Percentiles rank a stretch among this genome's conserved stretches.
Conservation (phyloP, 192 early-diverging fungal genomes). For the Umbelopsis sp. region DNA sequence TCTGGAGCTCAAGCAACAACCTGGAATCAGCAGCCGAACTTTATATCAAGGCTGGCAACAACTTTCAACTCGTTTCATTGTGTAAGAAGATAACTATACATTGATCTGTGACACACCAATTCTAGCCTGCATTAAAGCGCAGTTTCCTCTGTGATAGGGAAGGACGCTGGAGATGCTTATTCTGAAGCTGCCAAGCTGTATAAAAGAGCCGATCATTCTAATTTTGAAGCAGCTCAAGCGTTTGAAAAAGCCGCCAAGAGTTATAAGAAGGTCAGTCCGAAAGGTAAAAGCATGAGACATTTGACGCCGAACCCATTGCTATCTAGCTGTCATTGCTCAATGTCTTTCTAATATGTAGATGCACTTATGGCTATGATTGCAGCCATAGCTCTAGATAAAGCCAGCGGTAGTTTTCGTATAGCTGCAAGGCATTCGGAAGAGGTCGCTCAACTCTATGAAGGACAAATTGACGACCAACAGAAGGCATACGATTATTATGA, state of each 20-base stretch:
- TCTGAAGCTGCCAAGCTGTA: constrained; percentile 81
- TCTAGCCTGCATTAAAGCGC: no score
- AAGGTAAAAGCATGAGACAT: constrained; percentile 44
- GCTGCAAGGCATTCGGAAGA: constrained; percentile 55
- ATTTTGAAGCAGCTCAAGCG: constrained; percentile 83
- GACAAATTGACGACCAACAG: constrained; percentile 81
- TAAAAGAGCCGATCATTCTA: constrained; percentile 67
- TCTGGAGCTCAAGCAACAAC: constrained; percentile 74
- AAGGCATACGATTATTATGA: constrained; percentile 88
- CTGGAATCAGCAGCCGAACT: constrained; percentile 94
- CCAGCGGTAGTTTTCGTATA: constrained; percentile 3
- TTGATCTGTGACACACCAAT: no score
- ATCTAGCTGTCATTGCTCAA: constrained; percentile 37
- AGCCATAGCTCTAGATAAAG: constrained; percentile 79
- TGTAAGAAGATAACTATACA: constrained; percentile 52
- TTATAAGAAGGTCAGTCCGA: constrained; percentile 84
- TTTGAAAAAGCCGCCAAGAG: constrained; percentile 89
- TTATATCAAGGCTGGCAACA: constrained; percentile 88
- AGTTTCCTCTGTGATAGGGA: constrained; percentile 54
- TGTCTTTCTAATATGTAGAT: constrained; percentile 13
- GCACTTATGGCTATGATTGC: constrained; percentile 77
- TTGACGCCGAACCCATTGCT: not conserved
- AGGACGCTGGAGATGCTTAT: constrained; percentile 94
- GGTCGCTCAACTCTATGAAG: constrained; percentile 68
- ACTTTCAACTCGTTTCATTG: constrained; percentile 89